Percentiles rank a stretch among this genome's conserved stretches.
Conservation (phyloP, 495 filamentous ascomycete species). For the Neurospora sp. region DNA sequence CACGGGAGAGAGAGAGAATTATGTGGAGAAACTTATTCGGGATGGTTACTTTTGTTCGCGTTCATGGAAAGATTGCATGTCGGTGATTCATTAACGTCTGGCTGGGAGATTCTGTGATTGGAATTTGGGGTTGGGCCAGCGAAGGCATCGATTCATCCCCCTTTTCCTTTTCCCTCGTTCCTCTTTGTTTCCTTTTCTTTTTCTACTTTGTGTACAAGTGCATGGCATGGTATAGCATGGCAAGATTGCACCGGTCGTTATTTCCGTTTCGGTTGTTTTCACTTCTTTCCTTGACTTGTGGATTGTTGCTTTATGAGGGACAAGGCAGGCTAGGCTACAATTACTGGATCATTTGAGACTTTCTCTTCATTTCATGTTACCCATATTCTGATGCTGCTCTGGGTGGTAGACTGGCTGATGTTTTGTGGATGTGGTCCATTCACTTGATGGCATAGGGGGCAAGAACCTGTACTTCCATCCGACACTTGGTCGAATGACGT, state of each 20-base stretch:
- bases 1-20: not conserved
- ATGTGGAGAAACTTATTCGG: not conserved
- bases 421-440: not conserved
- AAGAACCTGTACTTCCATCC: not conserved
- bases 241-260: not conserved
- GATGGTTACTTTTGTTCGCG: not conserved
- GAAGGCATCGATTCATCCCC: not conserved
- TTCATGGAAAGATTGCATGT: not conserved
- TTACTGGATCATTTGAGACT: not conserved
- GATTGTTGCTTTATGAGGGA: not conserved
- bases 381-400: not conserved
- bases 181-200: conserved; percentile 3
- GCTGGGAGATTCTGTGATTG: not conserved
- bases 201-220: not conserved
- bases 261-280: not conserved
- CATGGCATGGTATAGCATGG: conserved; percentile 1
- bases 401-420: not conserved
- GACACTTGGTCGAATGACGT: not conserved
- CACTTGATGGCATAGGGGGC: not conserved
- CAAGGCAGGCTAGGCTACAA: not conserved
- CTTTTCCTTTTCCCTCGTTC: not conserved
- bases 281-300: not conserved
- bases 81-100: not conserved
- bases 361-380: not conserved
- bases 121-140: not conserved